Evolutionary conservation across 2,329 filamentous ascomycete genomes (phyloP).

Genomic region (Hypoxylon sp.): DNA sequence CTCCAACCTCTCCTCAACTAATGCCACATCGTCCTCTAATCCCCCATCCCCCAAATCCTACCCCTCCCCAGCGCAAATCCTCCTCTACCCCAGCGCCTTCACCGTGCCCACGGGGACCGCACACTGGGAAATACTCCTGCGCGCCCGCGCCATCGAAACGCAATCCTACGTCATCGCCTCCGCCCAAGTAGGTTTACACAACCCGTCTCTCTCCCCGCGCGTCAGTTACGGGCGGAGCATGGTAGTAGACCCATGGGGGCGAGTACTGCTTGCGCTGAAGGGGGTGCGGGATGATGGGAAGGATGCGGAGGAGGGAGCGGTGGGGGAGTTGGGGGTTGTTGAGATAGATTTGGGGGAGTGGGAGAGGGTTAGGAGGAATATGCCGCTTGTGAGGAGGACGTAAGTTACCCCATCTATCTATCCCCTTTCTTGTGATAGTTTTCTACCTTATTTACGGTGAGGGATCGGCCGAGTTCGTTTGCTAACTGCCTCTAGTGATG

Average conservation of each 20-base stretch:
- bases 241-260: constrained; percentile 89
- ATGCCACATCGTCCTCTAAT: too few relatives aligned
- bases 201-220: constrained; percentile 63
- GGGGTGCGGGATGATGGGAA: constrained; percentile 60
- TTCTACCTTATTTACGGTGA: too few relatives aligned
- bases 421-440: not conserved
- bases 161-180: constrained; percentile 90
- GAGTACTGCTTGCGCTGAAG: constrained; percentile 74
- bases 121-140: constrained; percentile 86
- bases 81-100: constrained; percentile 92
- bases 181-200: constrained; percentile 81
- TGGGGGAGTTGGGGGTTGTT: constrained; percentile 66
- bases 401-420: constrained; percentile 55
- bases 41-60: not conserved
- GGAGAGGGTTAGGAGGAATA: constrained; percentile 63
- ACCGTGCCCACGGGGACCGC: constrained; percentile 86
- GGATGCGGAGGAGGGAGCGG: constrained; percentile 53
- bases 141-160: constrained; percentile 87
- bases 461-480: not conserved
- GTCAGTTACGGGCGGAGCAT: constrained; percentile 88
- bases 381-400: constrained; percentile 67
- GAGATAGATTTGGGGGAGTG: constrained; percentile 65
- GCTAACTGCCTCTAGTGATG: constrained; percentile 45
- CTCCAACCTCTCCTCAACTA: constrained; percentile 23
- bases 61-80: constrained; percentile 71